Percentiles rank a stretch among this genome's conserved stretches.
phyloP scores from a whole-genome alignment of 352 stramenopile species.

The Globisporangium carolinianum region DNA sequence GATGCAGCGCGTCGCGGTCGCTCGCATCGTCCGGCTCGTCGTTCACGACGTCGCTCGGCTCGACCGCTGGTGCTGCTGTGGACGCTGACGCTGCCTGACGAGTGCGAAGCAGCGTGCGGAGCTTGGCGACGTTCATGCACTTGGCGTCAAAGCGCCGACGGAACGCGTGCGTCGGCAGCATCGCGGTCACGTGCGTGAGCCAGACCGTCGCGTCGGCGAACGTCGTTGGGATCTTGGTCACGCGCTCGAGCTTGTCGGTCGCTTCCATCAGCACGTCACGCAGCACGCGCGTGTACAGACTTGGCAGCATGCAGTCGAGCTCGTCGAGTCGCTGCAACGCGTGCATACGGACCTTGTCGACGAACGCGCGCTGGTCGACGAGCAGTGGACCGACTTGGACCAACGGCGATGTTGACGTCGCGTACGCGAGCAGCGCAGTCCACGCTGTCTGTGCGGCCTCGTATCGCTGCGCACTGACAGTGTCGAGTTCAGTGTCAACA shows the following conservation, averaged over 20 bases:
- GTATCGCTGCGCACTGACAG: constrained; percentile 22
- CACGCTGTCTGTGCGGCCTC: constrained; percentile 35
- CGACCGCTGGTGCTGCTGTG: neutral
- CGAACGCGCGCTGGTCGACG: constrained; percentile 40
- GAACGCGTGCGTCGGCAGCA: constrained; percentile 43
- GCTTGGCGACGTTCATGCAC: constrained; percentile 37
- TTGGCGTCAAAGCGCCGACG: constrained; percentile 46
- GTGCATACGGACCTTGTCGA: constrained; percentile 24
- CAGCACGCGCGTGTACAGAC: constrained; percentile 46
- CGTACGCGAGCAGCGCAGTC: constrained; percentile 29
- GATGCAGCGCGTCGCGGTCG: constrained; percentile 19
- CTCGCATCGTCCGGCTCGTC: neutral
- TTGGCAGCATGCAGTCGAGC: constrained; percentile 38
- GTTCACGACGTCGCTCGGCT: too few species aligned
- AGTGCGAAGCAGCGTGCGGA: constrained; percentile 35
- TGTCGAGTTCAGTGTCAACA: neutral
- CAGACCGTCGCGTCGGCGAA: constrained; percentile 39
- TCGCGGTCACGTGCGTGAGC: constrained; percentile 42
- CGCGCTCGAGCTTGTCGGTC: constrained; percentile 41
- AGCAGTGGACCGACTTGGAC: constrained; percentile 48
- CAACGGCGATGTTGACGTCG: constrained; percentile 15
- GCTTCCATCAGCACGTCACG: constrained; percentile 38
- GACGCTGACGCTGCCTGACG: constrained; percentile 3
- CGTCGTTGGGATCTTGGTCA: constrained; percentile 55
- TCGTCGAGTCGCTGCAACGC: constrained; percentile 23